Conservation (phyloP, 768 basidiomycete species). For the Clitopilus hobsonii region DNA sequence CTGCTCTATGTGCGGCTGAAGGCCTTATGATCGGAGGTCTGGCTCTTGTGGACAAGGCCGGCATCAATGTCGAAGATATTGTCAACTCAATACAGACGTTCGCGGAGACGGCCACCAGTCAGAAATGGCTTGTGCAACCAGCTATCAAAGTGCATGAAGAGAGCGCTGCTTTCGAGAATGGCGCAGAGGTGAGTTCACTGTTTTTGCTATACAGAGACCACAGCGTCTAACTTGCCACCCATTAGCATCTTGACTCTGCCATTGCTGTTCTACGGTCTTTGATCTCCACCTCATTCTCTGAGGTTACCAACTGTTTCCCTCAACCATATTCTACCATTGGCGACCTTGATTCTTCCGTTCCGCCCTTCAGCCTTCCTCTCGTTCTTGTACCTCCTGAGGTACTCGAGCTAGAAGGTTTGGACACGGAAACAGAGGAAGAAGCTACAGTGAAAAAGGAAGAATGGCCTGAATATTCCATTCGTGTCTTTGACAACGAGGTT, state of each 20-base stretch:
- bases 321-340: constrained; percentile 59
- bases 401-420: constrained; percentile 72
- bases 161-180: constrained; percentile 37
- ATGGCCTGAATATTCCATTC: constrained; percentile 70
- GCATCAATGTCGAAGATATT: constrained; percentile 60
- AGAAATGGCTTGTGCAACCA: constrained; percentile 67
- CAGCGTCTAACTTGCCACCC: too few relatives aligned
- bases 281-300: constrained; percentile 56
- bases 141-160: constrained; percentile 46
- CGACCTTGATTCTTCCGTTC: constrained; percentile 30
- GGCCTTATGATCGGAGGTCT: constrained; percentile 75
- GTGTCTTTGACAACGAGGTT: constrained; percentile 61
- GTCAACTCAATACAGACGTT: constrained; percentile 70
- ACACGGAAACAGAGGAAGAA: constrained; percentile 66
- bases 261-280: constrained; percentile 58
- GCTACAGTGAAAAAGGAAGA: constrained; percentile 76
- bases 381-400: constrained; percentile 87
- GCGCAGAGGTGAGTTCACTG: constrained; percentile 53
- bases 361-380: constrained; percentile 65
- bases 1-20: constrained; percentile 78
- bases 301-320: constrained; percentile 50
- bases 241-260: constrained; percentile 72
- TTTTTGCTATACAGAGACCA: too few relatives aligned
- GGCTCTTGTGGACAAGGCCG: constrained; percentile 54
- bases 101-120: constrained; percentile 51